Percentiles rank a stretch among this genome's conserved stretches.
These are phyloP conservation scores for Penicillium sp. DNA, from an alignment of 2,329 filamentous ascomycete genomes.

Conservation along the genomic window DNA sequence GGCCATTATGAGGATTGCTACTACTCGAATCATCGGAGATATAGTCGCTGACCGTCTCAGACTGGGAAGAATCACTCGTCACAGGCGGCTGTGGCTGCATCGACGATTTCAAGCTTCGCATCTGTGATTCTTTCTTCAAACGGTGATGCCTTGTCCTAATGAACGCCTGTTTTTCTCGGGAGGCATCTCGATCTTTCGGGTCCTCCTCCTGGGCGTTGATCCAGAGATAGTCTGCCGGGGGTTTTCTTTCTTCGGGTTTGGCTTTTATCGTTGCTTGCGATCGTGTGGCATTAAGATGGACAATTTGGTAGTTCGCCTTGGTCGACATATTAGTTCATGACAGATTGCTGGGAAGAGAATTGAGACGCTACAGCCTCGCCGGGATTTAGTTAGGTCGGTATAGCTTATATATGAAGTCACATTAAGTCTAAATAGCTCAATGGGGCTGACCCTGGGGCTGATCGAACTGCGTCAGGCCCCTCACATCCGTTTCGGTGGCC, in stretches of 20 bases:
- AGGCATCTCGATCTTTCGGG: neutral
- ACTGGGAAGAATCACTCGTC: no score
- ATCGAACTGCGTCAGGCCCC: neutral
- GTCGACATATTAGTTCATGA: neutral
- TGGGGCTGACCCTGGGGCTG: constrained; percentile 1
- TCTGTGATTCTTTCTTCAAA: constrained; percentile 5
- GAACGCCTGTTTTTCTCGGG: constrained; percentile 6
- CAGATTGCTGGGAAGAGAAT: neutral
- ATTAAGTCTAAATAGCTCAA: neutral
- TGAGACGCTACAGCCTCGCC: no score
- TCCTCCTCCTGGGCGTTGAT: constrained; percentile 8
- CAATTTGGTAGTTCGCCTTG: neutral
- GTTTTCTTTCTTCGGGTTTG: neutral
- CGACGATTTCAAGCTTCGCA: neutral
- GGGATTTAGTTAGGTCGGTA: neutral
- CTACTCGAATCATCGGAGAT: neutral
- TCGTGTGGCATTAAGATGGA: neutral
- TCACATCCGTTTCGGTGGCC: neutral
- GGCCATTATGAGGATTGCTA: neutral
- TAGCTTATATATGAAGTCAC: neutral
- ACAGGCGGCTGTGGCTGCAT: neutral
- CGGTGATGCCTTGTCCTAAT: constrained; percentile 9
- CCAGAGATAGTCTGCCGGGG: constrained; percentile 3
- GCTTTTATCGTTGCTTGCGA: neutral
- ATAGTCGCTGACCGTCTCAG: neutral